Base-by-base conservation (phyloP, 1,139 yeast genomes). In the Yamadazyma atmosphaerica region DNA sequence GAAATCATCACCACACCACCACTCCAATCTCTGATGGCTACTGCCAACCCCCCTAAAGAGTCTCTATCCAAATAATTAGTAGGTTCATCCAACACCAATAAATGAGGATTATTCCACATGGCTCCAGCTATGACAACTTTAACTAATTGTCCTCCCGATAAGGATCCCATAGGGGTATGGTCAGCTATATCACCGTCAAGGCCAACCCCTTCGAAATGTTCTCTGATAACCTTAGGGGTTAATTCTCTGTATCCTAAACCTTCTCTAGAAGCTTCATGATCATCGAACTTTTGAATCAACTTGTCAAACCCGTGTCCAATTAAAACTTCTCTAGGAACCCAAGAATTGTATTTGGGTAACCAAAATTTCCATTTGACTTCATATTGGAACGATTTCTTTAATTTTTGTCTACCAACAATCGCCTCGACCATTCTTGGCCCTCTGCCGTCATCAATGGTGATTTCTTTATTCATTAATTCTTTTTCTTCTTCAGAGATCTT, bases 31-130 rank as follows among this genome's bases (percentile, higher is more conserved):
- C 97, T 83, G 58, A 92, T 92, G 39, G 98, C 98, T 53, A 90
- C 81, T 14, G 98, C 98, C 51, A 92, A 76, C 35, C 98, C 98
- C 59, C 98, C 98, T 46, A 92, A 74, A 19, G 98, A 90, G 61
- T 92, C 98, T 72, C 98, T 83, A 67, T 92, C 98, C 68, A 92
- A 77, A 75, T 92, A 92, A 70, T 92, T 92, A 56, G 98, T 92
- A 60, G 98, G 98, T 78, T 92, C 98, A 67, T 92, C 98, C 50
- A 92, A 77, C 31, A 92, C 98, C 49, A 92, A 79, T 67, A 92
- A 78, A 67, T 92, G 98, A n/a, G 98, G 98, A 61, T 92, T 92
- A 68, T 92, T 90, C 98, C 98, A 92, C 95, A 92, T 92, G 49
- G 98, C 98, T 66, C 98, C 98, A 13, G 98, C 98, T 72, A 92